Percentiles rank a stretch among this genome's conserved stretches.
Evolutionary conservation across 2,329 filamentous ascomycete genomes (phyloP).

Genomic region (Pseudopyrenochaeta lycopersici): DNA sequence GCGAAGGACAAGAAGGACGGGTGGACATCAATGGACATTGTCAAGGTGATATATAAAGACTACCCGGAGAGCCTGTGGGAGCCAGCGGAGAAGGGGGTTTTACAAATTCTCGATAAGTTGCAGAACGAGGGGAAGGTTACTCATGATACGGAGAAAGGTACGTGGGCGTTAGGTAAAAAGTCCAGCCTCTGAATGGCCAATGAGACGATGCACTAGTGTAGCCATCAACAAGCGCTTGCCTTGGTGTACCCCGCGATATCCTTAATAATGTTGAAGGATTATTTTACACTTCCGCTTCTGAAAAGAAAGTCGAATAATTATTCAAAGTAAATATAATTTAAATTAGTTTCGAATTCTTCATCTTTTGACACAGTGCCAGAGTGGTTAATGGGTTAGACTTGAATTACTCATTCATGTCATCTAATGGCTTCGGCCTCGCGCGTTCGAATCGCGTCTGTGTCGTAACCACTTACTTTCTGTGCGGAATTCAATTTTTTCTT

Average conservation of each 20-base stretch:
- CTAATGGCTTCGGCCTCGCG: constrained; percentile 54
- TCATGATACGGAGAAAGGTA: constrained; percentile 41
- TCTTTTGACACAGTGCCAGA: constrained; percentile 46
- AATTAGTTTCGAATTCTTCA: background rate
- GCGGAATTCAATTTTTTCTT: no score
- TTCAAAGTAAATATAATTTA: background rate
- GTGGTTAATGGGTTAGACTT: constrained; percentile 56
- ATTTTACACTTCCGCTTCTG: no score
- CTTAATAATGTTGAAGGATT: background rate
- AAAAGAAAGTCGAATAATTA: no score
- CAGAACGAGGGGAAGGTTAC: constrained; percentile 74
- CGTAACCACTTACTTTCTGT: constrained; percentile 14
- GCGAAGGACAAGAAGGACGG: constrained; percentile 41
- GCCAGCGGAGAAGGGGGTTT: constrained; percentile 78
- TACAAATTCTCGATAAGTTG: constrained; percentile 83
- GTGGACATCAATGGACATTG: constrained; percentile 81
- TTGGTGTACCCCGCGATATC: background rate
- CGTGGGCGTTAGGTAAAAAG: constrained; percentile 47
- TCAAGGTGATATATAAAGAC: constrained; percentile 85
- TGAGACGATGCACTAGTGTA: constrained; percentile 8
- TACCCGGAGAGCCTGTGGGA: constrained; percentile 78
- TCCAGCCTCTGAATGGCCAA: constrained; percentile 38
- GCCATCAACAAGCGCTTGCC: background rate
- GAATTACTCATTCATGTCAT: constrained; percentile 48
- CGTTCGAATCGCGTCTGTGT: constrained; percentile 49